Conservation (phyloP, 352 stramenopile species). For the Blastocystis sp. region DNA sequence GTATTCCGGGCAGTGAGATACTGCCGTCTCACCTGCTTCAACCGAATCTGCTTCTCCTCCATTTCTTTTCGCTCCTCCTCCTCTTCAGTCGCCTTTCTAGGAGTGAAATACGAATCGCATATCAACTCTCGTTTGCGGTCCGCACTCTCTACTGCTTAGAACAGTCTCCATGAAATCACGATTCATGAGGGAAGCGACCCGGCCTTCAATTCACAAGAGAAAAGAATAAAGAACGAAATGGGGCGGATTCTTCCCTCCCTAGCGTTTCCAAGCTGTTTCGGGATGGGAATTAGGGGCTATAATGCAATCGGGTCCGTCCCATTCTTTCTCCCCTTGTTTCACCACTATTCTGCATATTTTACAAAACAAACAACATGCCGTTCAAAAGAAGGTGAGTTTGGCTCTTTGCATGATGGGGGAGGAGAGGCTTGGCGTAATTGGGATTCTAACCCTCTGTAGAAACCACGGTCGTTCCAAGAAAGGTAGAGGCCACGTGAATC, state of each 20-base stretch:
- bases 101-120: not conserved
- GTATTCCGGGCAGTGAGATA: conserved; percentile 51
- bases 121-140: conserved; percentile 3
- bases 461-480: conserved; percentile 69
- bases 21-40: not conserved
- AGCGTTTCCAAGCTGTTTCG: not conserved
- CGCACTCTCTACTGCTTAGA: not conserved
- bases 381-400: conserved; percentile 66
- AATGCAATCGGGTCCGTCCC: not conserved
- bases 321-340: not conserved
- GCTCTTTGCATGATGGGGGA: not conserved
- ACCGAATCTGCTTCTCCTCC: conserved; percentile 25
- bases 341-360: not conserved
- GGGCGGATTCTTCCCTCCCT: not conserved
- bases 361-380: conserved; percentile 19
- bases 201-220: not conserved
- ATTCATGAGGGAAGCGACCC: not conserved
- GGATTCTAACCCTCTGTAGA: conserved; percentile 21
- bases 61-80: not conserved
- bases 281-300: not conserved
- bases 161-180: not conserved
- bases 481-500: conserved; percentile 68
- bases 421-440: not conserved
- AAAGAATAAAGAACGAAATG: conserved; percentile 1
- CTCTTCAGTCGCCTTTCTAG: not conserved